Evolutionary conservation across 495 filamentous ascomycete species (phyloP).

Genomic region (Penicillium parvum): DNA sequence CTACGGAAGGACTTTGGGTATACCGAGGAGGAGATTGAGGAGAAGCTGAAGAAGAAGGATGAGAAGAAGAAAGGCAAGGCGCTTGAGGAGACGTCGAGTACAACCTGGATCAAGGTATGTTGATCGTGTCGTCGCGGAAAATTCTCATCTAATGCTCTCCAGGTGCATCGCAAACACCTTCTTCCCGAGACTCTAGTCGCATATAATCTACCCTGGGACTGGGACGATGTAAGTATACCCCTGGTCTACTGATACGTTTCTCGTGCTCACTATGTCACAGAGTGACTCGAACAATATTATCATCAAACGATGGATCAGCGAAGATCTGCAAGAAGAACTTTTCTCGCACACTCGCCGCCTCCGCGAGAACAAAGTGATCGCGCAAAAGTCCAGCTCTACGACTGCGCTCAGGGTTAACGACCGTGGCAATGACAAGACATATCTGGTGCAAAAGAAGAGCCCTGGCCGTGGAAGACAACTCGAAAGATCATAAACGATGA

Average conservation of each 20-base stretch:
- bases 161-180: conserved; percentile 49
- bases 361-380: conserved; percentile 48
- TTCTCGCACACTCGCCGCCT: conserved; percentile 66
- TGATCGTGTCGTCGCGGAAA: too few relatives aligned
- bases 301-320: conserved; percentile 71
- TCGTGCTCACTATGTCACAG: conserved; percentile 6
- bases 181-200: conserved; percentile 46
- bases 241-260: background rate
- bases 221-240: conserved; percentile 39
- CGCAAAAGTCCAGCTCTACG: conserved; percentile 41
- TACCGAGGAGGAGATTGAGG: conserved; percentile 47
- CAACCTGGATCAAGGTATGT: conserved; percentile 51
- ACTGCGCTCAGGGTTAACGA: conserved; percentile 49
- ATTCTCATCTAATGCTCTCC: too few relatives aligned
- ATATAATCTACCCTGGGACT: conserved; percentile 48
- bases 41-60: conserved; percentile 49
- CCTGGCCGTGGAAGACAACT: too few relatives aligned
- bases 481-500: too few relatives aligned
- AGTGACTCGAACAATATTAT: conserved; percentile 66
- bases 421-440: conserved; percentile 50
- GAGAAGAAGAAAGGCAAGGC: conserved; percentile 44
- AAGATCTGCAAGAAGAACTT: conserved; percentile 66
- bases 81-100: conserved; percentile 43
- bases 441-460: conserved; percentile 62
- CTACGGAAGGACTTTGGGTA: conserved; percentile 38